Evolutionary conservation across 1,139 yeast species (phyloP).

Genomic region (Yamadazyma spencermartinsiae): DNA sequence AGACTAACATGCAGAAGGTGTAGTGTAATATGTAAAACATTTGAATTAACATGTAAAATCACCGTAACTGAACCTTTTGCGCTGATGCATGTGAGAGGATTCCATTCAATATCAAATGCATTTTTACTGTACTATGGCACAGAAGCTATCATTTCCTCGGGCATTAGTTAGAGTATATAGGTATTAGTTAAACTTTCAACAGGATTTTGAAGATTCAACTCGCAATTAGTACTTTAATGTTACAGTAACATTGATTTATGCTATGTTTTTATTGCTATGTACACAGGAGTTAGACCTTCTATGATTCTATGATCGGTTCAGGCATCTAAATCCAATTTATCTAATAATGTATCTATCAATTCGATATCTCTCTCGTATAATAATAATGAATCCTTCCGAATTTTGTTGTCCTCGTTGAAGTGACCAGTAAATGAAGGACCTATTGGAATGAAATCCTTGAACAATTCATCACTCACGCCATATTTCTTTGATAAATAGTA

Average conservation of each 20-base stretch:
- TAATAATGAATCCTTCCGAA: constrained; percentile 29
- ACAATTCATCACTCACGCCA: constrained; percentile 30
- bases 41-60: background rate
- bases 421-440: constrained; percentile 18
- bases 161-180: too few relatives aligned
- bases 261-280: too few relatives aligned
- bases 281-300: too few relatives aligned
- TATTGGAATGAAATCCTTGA: constrained; percentile 30
- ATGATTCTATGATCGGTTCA: constrained; percentile 11
- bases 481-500: constrained; percentile 58
- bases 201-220: too few relatives aligned
- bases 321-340: constrained; percentile 46
- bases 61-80: background rate
- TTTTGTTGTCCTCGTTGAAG: constrained; percentile 26
- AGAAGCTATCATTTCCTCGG: background rate
- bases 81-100: background rate
- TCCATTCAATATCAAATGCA: background rate
- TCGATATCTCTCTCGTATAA: constrained; percentile 36
- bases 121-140: background rate
- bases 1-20: background rate
- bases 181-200: too few relatives aligned
- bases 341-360: constrained; percentile 45
- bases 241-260: too few relatives aligned
- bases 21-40: too few relatives aligned
- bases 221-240: too few relatives aligned